Percentiles rank a stretch among this genome's conserved stretches.
phyloP scores from a whole-genome alignment of 2,329 filamentous ascomycete genomes.

The Sclerotiophoma versabilis region DNA sequence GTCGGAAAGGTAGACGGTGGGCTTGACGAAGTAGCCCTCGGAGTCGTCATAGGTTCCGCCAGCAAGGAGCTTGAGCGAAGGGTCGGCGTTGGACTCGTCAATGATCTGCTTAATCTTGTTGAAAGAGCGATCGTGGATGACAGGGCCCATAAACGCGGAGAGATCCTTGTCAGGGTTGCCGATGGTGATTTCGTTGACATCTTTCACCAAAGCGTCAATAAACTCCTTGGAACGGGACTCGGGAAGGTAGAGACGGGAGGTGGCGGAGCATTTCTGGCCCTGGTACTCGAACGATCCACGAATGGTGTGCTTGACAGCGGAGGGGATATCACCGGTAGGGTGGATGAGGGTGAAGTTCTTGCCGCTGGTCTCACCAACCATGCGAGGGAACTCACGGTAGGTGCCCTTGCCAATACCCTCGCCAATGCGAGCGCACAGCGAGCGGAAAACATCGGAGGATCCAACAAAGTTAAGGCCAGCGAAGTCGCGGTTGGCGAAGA shows the following conservation, averaged over 20 bases:
- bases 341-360: conserved; percentile 92
- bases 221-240: conserved; percentile 75
- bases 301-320: conserved; percentile 80
- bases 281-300: conserved; percentile 88
- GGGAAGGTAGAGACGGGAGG: conserved; percentile 78
- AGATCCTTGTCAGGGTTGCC: conserved; percentile 70
- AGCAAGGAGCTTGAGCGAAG: conserved; percentile 71
- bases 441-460: conserved; percentile 87
- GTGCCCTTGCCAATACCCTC: conserved; percentile 77
- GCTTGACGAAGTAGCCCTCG: conserved; percentile 81
- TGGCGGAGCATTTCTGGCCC: conserved; percentile 88
- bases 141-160: conserved; percentile 81
- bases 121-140: conserved; percentile 81
- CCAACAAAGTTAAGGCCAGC: conserved; percentile 93
- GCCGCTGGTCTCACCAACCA: conserved; percentile 87
- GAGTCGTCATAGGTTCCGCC: conserved; percentile 79
- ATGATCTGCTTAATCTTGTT: conserved; percentile 78
- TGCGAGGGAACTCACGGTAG: conserved; percentile 82
- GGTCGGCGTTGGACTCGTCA: conserved; percentile 75
- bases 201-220: conserved; percentile 67
- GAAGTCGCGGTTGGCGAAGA: conserved; percentile 78
- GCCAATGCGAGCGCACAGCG: conserved; percentile 84
- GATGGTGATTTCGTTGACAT: conserved; percentile 72
- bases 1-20: conserved; percentile 77
- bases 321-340: conserved; percentile 74